These are phyloP conservation scores for Sclerotiophoma versabilis DNA, from an alignment of 2,329 filamentous ascomycete species.

Conservation along the genomic window DNA sequence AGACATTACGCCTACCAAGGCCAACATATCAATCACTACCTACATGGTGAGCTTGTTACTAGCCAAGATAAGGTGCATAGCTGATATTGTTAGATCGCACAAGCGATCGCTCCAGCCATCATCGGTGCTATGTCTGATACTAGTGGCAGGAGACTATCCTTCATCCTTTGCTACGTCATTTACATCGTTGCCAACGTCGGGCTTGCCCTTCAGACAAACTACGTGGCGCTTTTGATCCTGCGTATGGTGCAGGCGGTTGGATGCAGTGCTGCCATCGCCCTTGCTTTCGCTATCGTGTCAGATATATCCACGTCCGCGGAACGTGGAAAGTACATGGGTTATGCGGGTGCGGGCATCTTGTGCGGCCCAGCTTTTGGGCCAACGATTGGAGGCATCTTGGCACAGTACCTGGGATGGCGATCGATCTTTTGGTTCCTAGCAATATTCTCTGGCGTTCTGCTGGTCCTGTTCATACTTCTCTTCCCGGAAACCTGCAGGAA, in stretches of 20 bases:
- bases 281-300: conserved; percentile 74
- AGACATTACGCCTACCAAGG: conserved; percentile 52
- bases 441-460: conserved; percentile 50
- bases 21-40: conserved; percentile 61
- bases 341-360: conserved; percentile 63
- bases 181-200: conserved; percentile 49
- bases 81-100: conserved; percentile 43
- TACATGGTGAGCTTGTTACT: conserved; percentile 50
- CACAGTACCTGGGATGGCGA: conserved; percentile 46
- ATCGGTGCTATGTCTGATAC: conserved; percentile 61
- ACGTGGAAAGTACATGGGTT: conserved; percentile 74
- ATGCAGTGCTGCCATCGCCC: conserved; percentile 55
- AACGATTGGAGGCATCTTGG: conserved; percentile 43
- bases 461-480: conserved; percentile 47
- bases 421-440: conserved; percentile 52
- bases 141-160: conserved; percentile 59
- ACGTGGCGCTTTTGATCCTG: conserved; percentile 44
- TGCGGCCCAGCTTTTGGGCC: conserved; percentile 45
- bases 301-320: conserved; percentile 75
- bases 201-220: conserved; percentile 48
- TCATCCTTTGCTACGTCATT: conserved; percentile 54
- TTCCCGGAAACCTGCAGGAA: conserved; percentile 55
- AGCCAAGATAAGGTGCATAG: not conserved
- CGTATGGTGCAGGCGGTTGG: conserved; percentile 51
- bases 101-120: conserved; percentile 62